Percentiles rank a stretch among this genome's conserved stretches.
These are phyloP conservation scores for Obba rivulosa DNA, from an alignment of 768 basidiomycete species.

Conservation along the genomic window DNA sequence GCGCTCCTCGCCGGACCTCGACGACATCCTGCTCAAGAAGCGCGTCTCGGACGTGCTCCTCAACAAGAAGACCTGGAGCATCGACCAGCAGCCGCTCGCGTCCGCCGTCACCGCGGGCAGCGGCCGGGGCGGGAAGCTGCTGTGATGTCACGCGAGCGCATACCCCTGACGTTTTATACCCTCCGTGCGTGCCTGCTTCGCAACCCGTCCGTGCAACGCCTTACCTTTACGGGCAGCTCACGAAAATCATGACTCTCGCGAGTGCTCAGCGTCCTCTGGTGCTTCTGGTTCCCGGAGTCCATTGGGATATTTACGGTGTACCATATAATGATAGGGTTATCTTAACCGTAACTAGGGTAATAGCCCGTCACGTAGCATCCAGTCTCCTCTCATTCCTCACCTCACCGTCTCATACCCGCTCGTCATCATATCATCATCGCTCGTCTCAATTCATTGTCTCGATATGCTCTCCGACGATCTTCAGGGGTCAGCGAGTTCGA, in stretches of 20 bases:
- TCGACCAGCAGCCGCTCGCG: slow-evolving; percentile 17
- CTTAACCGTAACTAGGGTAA: slow-evolving; percentile 6
- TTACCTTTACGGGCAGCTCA: too few relatives aligned
- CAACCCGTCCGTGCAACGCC: too few relatives aligned
- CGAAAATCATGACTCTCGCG: too few relatives aligned
- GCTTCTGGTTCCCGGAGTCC: too few relatives aligned
- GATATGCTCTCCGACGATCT: not conserved
- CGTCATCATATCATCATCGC: not conserved
- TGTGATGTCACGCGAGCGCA: slow-evolving; percentile 11
- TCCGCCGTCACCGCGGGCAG: slow-evolving; percentile 5
- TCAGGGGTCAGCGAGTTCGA: not conserved
- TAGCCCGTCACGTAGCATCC: slow-evolving; percentile 1
- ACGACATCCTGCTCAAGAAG: slow-evolving; percentile 37
- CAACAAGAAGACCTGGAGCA: slow-evolving; percentile 23
- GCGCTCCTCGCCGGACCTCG: slow-evolving; percentile 51
- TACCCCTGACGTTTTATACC: slow-evolving; percentile 20
- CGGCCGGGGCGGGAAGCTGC: slow-evolving; percentile 10
- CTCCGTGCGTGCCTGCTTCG: slow-evolving; percentile 6
- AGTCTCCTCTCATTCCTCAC: not conserved
- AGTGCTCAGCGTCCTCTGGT: too few relatives aligned
- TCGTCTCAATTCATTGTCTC: not conserved
- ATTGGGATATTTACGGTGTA: slow-evolving; percentile 8
- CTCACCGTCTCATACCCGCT: not conserved
- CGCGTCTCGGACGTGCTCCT: slow-evolving; percentile 24
- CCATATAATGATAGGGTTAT: slow-evolving; percentile 8